Conservation (phyloP, 2,329 filamentous ascomycete species). For the Torrubiella hemipterigena region DNA sequence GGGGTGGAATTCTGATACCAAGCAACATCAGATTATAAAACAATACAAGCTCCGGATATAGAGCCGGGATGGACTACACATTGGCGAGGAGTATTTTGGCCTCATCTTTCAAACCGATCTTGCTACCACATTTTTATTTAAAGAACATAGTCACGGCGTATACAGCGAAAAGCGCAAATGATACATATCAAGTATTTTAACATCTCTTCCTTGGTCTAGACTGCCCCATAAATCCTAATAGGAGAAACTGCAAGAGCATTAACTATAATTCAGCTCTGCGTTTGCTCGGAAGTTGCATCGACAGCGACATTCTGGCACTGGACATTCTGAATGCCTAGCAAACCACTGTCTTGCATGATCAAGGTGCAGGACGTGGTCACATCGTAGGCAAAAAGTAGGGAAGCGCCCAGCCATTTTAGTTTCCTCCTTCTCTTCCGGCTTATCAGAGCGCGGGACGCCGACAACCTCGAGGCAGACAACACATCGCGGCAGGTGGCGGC, state of each 20-base stretch:
- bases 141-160: no score
- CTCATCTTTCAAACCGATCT: no score
- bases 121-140: no score
- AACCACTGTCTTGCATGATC: slow-evolving; percentile 60
- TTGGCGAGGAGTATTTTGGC: no score
- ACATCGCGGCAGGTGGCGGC: slow-evolving; percentile 53
- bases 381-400: slow-evolving; percentile 57
- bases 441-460: slow-evolving; percentile 49
- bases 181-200: no score
- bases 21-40: no score
- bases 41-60: no score
- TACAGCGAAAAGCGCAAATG: no score
- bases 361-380: slow-evolving; percentile 55
- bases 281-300: slow-evolving; percentile 50
- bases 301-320: slow-evolving; percentile 57
- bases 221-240: no score
- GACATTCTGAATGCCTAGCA: slow-evolving; percentile 50
- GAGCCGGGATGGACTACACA: no score
- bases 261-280: slow-evolving; percentile 43
- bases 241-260: background rate
- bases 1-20: no score
- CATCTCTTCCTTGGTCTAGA: no score
- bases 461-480: slow-evolving; percentile 57
- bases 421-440: slow-evolving; percentile 38
- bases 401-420: slow-evolving; percentile 42